Conservation (phyloP, 176 grass and related monocot genomes). For the Saccharum spontaneum region DNA sequence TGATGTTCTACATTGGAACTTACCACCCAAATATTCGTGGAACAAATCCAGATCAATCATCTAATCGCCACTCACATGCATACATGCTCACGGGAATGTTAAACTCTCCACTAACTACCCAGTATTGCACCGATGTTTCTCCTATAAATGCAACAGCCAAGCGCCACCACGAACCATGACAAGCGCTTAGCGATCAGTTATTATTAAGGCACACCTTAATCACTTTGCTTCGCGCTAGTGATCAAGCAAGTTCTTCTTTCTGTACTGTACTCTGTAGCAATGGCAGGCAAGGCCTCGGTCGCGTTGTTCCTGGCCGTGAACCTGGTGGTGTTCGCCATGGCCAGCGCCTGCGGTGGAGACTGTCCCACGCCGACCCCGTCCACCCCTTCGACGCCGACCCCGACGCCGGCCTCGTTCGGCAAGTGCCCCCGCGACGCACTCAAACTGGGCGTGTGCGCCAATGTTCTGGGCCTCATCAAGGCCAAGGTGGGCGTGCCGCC, state of each 20-base stretch:
- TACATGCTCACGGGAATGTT: neutral
- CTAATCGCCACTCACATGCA: conserved; percentile 20
- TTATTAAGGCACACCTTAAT: neutral
- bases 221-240: conserved; percentile 14
- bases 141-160: conserved; percentile 17
- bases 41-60: neutral
- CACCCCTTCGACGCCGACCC: too few species aligned
- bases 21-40: neutral
- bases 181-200: conserved; percentile 6
- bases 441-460: conserved; percentile 48
- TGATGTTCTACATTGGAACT: neutral
- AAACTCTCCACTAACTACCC: neutral
- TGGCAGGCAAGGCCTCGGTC: too few species aligned
- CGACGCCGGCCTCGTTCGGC: conserved; percentile 8
- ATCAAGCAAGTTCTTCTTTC: neutral
- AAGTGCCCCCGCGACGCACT: conserved; percentile 50
- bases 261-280: too few species aligned
- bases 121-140: neutral
- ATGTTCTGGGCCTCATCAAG: conserved; percentile 47
- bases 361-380: too few species aligned
- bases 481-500: conserved; percentile 37
- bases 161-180: neutral
- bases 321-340: too few species aligned
- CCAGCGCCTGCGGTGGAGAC: too few species aligned
- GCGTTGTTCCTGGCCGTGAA: too few species aligned